These are phyloP conservation scores for Clitopilus passeckerianus DNA, from an alignment of 768 basidiomycete species.

Conservation along the genomic window DNA sequence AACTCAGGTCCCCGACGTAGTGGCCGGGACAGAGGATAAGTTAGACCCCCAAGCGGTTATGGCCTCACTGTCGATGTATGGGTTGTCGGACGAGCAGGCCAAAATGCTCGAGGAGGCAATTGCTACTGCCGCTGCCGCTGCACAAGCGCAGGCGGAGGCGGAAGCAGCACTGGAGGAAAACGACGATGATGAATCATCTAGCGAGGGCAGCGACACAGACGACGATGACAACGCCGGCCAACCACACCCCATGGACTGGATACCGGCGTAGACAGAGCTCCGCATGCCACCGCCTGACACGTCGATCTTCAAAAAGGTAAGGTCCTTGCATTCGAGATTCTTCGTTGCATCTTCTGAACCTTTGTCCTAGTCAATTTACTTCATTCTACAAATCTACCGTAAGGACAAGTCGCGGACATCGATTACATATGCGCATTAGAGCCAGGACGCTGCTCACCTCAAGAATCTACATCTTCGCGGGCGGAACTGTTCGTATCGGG, in stretches of 20 bases:
- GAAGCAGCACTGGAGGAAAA: conserved; percentile 74
- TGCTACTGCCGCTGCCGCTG: conserved; percentile 67
- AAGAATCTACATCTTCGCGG: conserved; percentile 47
- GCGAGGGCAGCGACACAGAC: conserved; percentile 35
- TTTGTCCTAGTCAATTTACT: not conserved
- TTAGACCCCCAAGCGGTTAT: conserved; percentile 14
- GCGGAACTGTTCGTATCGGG: conserved; percentile 30
- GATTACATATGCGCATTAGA: not conserved
- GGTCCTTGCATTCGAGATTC: not conserved
- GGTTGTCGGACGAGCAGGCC: conserved; percentile 70
- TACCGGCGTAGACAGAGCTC: not conserved
- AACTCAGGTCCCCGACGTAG: not conserved
- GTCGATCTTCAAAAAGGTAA: not conserved
- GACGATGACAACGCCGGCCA: conserved; percentile 35
- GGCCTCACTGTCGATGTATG: conserved; percentile 58
- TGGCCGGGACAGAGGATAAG: not conserved
- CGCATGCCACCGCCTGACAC: not conserved
- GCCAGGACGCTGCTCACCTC: conserved; percentile 9
- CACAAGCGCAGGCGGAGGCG: conserved; percentile 75
- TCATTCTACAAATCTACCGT: not conserved
- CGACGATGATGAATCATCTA: conserved; percentile 40
- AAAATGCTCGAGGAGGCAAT: conserved; percentile 68
- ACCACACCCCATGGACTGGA: conserved; percentile 15
- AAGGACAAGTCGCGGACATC: not conserved
- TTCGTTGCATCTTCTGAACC: conserved; percentile 6